These are phyloP conservation scores for Populus hybrid DNA, from an alignment of 441 rosid genomes.

Conservation along the genomic window DNA sequence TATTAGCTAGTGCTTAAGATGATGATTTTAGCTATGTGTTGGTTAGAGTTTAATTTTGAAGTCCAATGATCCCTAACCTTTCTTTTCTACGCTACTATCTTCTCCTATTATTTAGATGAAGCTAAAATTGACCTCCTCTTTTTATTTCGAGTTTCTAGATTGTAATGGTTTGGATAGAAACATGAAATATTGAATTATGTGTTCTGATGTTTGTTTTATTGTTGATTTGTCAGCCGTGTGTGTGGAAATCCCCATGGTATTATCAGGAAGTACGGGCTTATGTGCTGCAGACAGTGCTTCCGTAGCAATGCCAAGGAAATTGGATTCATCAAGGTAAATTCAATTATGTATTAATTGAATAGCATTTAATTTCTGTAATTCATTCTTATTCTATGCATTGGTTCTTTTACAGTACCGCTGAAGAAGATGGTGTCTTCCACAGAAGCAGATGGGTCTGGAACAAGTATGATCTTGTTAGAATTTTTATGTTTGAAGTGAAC, in stretches of 20 bases:
- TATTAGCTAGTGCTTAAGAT: background rate
- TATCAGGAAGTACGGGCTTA: constrained; percentile 69
- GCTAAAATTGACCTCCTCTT: background rate
- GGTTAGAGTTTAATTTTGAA: background rate
- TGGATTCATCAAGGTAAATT: constrained; percentile 63
- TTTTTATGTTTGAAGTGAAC: constrained; percentile 4
- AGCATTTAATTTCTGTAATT: background rate
- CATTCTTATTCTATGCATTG: background rate
- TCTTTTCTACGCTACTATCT: background rate
- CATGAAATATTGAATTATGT: background rate
- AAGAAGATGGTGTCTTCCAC: constrained; percentile 3
- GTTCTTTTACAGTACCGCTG: constrained; percentile 51
- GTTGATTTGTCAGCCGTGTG: constrained; percentile 44
- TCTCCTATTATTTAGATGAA: background rate
- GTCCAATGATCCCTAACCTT: background rate
- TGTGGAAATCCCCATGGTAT: constrained; percentile 72
- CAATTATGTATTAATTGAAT: background rate
- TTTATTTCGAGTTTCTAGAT: background rate
- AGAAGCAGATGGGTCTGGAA: background rate
- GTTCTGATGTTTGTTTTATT: background rate
- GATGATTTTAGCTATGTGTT: background rate
- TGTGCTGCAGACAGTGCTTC: constrained; percentile 82
- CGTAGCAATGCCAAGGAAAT: constrained; percentile 80
- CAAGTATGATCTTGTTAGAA: background rate
- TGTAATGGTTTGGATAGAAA: background rate